Evolutionary conservation across 2,329 filamentous ascomycete genomes (phyloP).

Genomic region (Rhynchosporium graminicola): DNA sequence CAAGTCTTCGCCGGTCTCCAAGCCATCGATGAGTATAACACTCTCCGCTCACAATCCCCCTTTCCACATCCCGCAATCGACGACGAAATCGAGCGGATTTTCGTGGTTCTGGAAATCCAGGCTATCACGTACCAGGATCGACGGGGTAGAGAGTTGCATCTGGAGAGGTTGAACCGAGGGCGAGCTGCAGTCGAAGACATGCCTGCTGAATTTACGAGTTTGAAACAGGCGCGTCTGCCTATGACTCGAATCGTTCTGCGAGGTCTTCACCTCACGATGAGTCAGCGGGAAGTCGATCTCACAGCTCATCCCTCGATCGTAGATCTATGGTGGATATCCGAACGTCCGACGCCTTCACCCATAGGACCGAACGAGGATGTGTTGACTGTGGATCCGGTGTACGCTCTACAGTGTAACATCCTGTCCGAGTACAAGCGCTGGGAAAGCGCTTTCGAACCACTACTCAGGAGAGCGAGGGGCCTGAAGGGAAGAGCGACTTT

Average conservation of each 20-base stretch:
- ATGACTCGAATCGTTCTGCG: background rate
- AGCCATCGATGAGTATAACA: conserved; percentile 12
- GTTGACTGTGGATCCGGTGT: conserved; percentile 1
- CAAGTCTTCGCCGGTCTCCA: conserved; percentile 12
- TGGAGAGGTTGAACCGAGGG: conserved; percentile 5
- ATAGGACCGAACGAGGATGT: background rate
- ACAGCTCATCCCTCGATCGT: background rate
- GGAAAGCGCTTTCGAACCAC: background rate
- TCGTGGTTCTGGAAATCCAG: conserved; percentile 19
- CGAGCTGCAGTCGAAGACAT: conserved; percentile 2
- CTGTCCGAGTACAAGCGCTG: conserved; percentile 3
- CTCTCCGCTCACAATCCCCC: background rate
- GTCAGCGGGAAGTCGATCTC: background rate
- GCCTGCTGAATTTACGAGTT: conserved; percentile 4
- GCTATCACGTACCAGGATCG: conserved; percentile 1
- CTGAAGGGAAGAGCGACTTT: background rate
- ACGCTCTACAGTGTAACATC: conserved; percentile 2
- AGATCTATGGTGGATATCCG: conserved; percentile 2
- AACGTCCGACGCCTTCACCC: background rate
- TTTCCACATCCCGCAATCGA: conserved; percentile 7
- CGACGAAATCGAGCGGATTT: conserved; percentile 9
- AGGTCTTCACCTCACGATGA: conserved; percentile 13
- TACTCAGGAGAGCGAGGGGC: background rate
- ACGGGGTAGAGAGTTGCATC: background rate
- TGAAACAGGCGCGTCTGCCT: conserved; percentile 6